Conservation (phyloP, 371 early-diverging fungal species). For the Cokeromyces recurvatus region DNA sequence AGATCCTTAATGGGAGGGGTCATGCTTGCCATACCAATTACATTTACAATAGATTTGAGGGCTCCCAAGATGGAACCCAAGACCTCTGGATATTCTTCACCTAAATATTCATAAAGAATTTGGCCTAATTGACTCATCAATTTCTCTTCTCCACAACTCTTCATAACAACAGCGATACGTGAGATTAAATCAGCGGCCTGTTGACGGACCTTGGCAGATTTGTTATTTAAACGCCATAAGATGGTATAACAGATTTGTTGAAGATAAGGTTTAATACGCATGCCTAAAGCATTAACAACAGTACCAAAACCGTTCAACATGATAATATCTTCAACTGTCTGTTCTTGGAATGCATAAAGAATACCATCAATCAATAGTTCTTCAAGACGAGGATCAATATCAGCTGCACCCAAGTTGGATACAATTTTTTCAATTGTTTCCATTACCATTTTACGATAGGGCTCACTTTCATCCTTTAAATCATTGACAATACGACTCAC, state of each 20-base stretch:
- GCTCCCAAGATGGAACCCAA: constrained; percentile 92
- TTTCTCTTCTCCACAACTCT: constrained; percentile 91
- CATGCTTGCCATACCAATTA: constrained; percentile 97
- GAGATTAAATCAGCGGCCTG: constrained; percentile 96
- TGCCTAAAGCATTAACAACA: constrained; percentile 86
- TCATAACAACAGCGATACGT: constrained; percentile 91
- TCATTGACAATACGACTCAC: constrained; percentile 80
- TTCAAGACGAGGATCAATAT: constrained; percentile 88
- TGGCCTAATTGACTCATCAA: constrained; percentile 89
- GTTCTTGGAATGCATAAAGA: constrained; percentile 97
- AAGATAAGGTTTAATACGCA: constrained; percentile 87
- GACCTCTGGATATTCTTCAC: constrained; percentile 98
- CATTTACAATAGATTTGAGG: constrained; percentile 90
- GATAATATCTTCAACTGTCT: constrained; percentile 82
- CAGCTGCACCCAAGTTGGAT: constrained; percentile 77
- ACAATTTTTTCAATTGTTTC: constrained; percentile 89
- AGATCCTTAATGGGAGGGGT: constrained; percentile 97
- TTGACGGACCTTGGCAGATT: constrained; percentile 92
- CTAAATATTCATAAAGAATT: constrained; percentile 93
- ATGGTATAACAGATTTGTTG: constrained; percentile 92
- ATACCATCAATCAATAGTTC: constrained; percentile 93
- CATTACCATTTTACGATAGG: constrained; percentile 96
- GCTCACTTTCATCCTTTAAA: constrained; percentile 94
- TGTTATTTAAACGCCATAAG: constrained; percentile 96
- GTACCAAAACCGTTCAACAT: constrained; percentile 96